Conservation (phyloP, 768 basidiomycete species). For the Rickenella mellea region DNA sequence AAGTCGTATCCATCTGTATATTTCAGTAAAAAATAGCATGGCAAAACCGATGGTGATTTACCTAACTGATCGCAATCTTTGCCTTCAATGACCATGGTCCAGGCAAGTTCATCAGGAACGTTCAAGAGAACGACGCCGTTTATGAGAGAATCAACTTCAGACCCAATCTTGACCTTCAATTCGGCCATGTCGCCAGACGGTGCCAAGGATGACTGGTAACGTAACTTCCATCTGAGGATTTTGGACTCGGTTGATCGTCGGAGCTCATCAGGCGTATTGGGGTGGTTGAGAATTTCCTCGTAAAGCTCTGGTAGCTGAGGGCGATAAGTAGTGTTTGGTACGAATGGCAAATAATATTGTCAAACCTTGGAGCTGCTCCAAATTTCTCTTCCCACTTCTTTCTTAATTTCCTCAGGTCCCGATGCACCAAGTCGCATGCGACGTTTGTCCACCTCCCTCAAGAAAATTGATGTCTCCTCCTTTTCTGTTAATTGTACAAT, state of each 20-base stretch:
- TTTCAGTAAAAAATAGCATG: slow-evolving; percentile 4
- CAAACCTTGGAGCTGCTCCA: slow-evolving; percentile 50
- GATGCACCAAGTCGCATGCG: slow-evolving; percentile 68
- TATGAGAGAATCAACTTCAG: slow-evolving; percentile 63
- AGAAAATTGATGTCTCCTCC: slow-evolving; percentile 47
- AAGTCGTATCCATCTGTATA: slow-evolving; percentile 52
- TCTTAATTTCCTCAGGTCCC: slow-evolving; percentile 44
- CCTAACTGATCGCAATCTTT: slow-evolving; percentile 59
- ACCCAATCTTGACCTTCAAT: slow-evolving; percentile 38
- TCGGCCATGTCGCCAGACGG: slow-evolving; percentile 17
- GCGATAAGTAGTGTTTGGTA: neutral
- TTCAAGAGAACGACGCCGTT: slow-evolving; percentile 67
- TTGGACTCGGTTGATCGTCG: slow-evolving; percentile 72
- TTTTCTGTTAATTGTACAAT: slow-evolving; percentile 53
- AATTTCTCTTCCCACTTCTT: slow-evolving; percentile 60
- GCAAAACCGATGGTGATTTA: slow-evolving; percentile 23
- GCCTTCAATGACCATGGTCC: slow-evolving; percentile 70
- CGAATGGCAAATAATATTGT: neutral
- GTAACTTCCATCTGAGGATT: slow-evolving; percentile 54
- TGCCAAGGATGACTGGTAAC: slow-evolving; percentile 54
- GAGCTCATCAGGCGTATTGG: slow-evolving; percentile 66
- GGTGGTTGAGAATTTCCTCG: slow-evolving; percentile 73
- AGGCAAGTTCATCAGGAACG: slow-evolving; percentile 74
- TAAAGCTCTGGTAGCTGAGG: slow-evolving; percentile 65
- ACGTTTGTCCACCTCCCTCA: slow-evolving; percentile 67